Evolutionary conservation across 345 rosid genomes (phyloP), one percentile per base, ranked within the genome.

Genomic region (Dimocarpus longan): DNA sequence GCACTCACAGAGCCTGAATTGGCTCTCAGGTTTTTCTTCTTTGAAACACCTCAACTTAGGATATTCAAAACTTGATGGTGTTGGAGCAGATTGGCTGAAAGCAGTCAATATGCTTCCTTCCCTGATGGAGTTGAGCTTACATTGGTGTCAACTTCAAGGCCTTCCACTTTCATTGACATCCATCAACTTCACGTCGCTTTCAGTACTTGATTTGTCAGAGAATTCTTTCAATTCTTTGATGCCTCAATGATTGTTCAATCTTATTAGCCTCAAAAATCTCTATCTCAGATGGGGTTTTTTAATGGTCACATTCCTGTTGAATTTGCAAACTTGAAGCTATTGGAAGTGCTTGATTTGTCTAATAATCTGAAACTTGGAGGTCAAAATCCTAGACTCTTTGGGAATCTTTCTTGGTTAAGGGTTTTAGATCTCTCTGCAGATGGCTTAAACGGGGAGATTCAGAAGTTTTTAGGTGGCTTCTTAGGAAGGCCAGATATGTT

Each of bases 341-440:
- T 82, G 7, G 75, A 76, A 81, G 71, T 81, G n/a, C 79, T 86
- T 56, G 88, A 78, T 82, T 81, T 88, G 76, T 86, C 88, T 2
- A 71, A 82, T 5, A 88, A 88, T 59, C 74, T 86, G 56, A 77
- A 74, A 72, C 80, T 86, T 48, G 71, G 71, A 50, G 91, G 85
- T 8, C 84, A 80, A 79, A 68, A 87, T 79, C 88, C 90, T 66
- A 56, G 77, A 37, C 75, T 54, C 15, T 77, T 87, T 57, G 85
- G 87, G 50, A 84, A 77, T 68, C 86, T 89, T 48, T 70, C 80
- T 19, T 81, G 19, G 28, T 73, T 88, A 7, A 68, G 73, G 82
- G 72, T 10, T 56, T 86, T 91, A 54, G 90, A 91, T 79, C 88
- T 89, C 10, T 89, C 89, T n/a, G 85, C 85, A 67, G 87, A 87